These are phyloP conservation scores for Calonectria fujianensis DNA, from an alignment of 2,329 filamentous ascomycete species.

Conservation along the genomic window DNA sequence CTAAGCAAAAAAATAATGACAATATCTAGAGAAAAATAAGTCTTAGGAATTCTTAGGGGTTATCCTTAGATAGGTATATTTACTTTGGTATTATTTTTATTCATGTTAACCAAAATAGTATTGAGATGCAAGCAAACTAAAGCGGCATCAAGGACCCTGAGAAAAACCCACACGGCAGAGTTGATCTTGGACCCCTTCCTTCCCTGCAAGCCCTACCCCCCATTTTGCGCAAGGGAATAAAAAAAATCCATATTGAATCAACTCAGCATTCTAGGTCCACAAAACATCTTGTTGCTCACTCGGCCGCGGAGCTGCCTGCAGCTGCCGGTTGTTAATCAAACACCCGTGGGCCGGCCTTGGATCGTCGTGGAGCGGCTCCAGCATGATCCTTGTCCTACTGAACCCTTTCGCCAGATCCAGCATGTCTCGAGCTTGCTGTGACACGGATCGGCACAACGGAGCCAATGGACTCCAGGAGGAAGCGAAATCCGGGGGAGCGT, in stretches of 20 bases:
- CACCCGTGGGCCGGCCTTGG: neutral
- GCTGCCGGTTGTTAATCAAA: slow-evolving; percentile 2
- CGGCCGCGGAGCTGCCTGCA: slow-evolving; percentile 1
- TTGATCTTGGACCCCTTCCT: neutral
- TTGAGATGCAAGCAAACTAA: neutral
- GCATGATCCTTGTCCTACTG: slow-evolving; percentile 35
- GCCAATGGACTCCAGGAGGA: slow-evolving; percentile 34
- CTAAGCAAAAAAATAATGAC: too few species aligned
- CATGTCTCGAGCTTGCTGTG: slow-evolving; percentile 39
- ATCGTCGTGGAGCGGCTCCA: slow-evolving; percentile 9
- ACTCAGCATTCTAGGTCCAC: neutral
- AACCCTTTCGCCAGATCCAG: slow-evolving; percentile 38
- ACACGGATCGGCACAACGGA: slow-evolving; percentile 29
- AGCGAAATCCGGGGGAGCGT: slow-evolving; percentile 36
- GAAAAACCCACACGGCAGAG: neutral
- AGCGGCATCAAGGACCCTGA: neutral
- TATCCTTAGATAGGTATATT: too few species aligned
- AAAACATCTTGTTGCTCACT: neutral
- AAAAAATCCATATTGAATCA: neutral
- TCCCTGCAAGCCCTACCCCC: neutral
- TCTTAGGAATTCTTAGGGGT: too few species aligned
- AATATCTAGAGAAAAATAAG: too few species aligned
- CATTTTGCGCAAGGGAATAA: slow-evolving; percentile 12
- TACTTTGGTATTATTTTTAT: too few species aligned
- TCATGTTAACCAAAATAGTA: too few species aligned